Evolutionary conservation across 192 early-diverging fungal species (phyloP).

Genomic region (Rhizophagus sp.): DNA sequence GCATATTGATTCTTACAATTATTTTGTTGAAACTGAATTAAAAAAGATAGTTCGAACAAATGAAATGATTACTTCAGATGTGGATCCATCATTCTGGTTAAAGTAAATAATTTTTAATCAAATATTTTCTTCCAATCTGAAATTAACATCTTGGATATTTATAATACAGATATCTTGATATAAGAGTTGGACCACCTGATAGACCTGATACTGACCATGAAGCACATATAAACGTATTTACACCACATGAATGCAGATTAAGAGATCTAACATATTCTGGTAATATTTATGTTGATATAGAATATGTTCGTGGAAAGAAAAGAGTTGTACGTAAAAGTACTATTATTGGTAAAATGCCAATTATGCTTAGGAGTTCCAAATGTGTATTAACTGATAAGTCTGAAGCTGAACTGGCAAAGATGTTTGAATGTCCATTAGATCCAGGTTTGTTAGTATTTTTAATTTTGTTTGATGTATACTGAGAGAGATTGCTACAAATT

Average conservation of each 20-base stretch:
- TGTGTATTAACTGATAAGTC: slow-evolving; percentile 79
- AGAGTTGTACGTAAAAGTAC: slow-evolving; percentile 80
- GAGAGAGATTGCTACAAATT: background rate
- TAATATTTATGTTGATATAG: slow-evolving; percentile 88
- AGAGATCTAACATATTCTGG: slow-evolving; percentile 95
- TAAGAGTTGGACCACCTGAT: slow-evolving; percentile 82
- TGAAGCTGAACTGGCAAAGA: slow-evolving; percentile 80
- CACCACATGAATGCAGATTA: slow-evolving; percentile 95
- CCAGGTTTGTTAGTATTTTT: slow-evolving; percentile 56
- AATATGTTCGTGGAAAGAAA: slow-evolving; percentile 84
- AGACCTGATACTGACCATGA: slow-evolving; percentile 65
- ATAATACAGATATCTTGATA: slow-evolving; percentile 73
- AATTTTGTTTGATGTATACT: too few species aligned
- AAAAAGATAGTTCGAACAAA: slow-evolving; percentile 94
- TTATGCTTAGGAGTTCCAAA: slow-evolving; percentile 89
- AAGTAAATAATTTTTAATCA: slow-evolving; percentile 61
- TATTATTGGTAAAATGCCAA: slow-evolving; percentile 90
- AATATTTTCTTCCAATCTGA: background rate
- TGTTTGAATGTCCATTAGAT: slow-evolving; percentile 95
- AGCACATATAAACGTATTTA: slow-evolving; percentile 69
- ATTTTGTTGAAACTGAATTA: slow-evolving; percentile 94
- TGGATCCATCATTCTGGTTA: slow-evolving; percentile 90
- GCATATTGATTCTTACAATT: slow-evolving; percentile 99
- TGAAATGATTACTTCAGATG: slow-evolving; percentile 85
- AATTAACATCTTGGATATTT: background rate